A percentile compares a stretch with the other conserved stretches of the same genome.
Conservation (phyloP, 1,284 basidiomycete genomes). For the Naganishia sp. region DNA sequence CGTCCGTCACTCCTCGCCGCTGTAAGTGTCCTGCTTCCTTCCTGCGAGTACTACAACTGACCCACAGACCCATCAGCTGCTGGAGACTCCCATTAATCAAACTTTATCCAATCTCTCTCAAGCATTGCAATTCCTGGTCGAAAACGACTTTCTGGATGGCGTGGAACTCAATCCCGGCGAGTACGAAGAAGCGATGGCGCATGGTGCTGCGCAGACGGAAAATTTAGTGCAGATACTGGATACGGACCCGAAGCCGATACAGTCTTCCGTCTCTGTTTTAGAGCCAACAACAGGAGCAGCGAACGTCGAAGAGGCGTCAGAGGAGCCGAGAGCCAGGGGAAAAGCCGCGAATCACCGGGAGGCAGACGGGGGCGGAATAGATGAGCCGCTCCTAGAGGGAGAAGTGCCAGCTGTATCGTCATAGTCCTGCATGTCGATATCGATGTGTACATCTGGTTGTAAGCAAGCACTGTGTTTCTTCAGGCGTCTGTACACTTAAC, state of each 20-base stretch:
- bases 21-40: constrained; percentile 55
- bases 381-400: too few relatives aligned
- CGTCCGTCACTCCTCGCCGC: constrained; percentile 71
- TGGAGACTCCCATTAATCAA: constrained; percentile 82
- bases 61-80: constrained; percentile 59
- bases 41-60: neutral
- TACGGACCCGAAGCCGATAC: constrained; percentile 1
- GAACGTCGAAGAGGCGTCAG: too few relatives aligned
- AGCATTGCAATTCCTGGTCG: constrained; percentile 86
- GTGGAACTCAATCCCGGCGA: constrained; percentile 77
- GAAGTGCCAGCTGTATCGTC: too few relatives aligned
- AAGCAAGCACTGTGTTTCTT: too few relatives aligned
- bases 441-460: too few relatives aligned
- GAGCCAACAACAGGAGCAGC: too few relatives aligned
- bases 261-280: too few relatives aligned
- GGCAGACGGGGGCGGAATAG: too few relatives aligned
- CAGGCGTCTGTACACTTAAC: too few relatives aligned
- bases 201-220: neutral
- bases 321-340: too few relatives aligned
- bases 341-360: too few relatives aligned
- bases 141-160: constrained; percentile 81
- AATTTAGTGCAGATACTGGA: constrained; percentile 4
- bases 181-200: constrained; percentile 3
- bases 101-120: constrained; percentile 92
- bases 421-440: too few relatives aligned